Conservation (phyloP, 495 filamentous ascomycete genomes). For the Aspergillus sparsus region DNA sequence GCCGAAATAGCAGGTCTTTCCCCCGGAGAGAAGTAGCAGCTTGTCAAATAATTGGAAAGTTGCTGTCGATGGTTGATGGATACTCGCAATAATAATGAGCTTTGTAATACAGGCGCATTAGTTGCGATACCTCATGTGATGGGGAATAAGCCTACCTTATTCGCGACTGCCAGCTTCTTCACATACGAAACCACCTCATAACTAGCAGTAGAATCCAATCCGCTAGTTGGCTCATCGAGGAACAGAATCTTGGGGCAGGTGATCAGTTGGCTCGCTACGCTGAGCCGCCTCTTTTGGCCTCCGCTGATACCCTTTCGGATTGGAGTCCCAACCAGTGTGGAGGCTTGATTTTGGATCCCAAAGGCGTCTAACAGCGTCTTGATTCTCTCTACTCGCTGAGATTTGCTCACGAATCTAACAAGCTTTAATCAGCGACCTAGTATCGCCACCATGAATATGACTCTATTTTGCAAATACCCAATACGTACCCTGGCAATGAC, state of each 20-base stretch:
- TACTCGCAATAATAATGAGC: slow-evolving; percentile 73
- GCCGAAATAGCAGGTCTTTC: slow-evolving; percentile 70
- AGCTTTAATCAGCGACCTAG: neutral
- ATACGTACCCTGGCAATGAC: slow-evolving; percentile 54
- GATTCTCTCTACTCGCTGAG: slow-evolving; percentile 55
- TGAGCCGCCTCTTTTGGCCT: slow-evolving; percentile 77
- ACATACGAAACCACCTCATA: slow-evolving; percentile 68
- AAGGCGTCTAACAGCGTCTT: slow-evolving; percentile 59
- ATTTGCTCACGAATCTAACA: slow-evolving; percentile 40
- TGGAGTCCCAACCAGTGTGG: slow-evolving; percentile 73
- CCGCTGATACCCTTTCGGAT: slow-evolving; percentile 78
- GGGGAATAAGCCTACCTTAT: slow-evolving; percentile 54
- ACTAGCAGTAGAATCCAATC: slow-evolving; percentile 70
- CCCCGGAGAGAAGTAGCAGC: slow-evolving; percentile 68
- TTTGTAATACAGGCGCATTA: slow-evolving; percentile 23
- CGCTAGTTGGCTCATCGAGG: slow-evolving; percentile 79
- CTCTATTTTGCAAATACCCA: neutral
- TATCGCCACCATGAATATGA: neutral
- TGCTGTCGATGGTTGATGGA: slow-evolving; percentile 77
- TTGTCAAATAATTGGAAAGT: slow-evolving; percentile 81
- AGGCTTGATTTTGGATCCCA: slow-evolving; percentile 62
- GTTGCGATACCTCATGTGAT: neutral
- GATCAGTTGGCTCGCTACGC: slow-evolving; percentile 76
- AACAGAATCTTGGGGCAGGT: slow-evolving; percentile 78
- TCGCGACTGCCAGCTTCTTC: slow-evolving; percentile 59